A percentile compares a stretch with the other conserved stretches of the same genome.
Evolutionary conservation across 371 early-diverging fungal species (phyloP).

Genomic region (Mycotypha africana): DNA sequence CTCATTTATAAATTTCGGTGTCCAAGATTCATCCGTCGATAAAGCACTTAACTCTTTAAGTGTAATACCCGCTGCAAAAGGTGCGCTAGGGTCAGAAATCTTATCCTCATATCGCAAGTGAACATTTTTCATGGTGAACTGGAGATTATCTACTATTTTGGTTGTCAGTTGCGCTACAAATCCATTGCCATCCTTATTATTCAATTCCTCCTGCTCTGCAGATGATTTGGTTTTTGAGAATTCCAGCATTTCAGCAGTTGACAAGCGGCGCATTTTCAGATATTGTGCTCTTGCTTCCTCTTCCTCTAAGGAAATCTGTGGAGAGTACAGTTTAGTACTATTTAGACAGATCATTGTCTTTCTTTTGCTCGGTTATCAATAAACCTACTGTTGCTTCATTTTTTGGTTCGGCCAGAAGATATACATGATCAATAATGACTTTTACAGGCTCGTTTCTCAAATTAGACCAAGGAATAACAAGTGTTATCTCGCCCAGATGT

Average conservation of each 20-base stretch:
- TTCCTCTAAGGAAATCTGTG: slow-evolving; percentile 52
- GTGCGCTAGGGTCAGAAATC: slow-evolving; percentile 55
- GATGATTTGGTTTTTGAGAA: too few relatives aligned
- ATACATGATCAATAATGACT: slow-evolving; percentile 71
- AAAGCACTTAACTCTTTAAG: slow-evolving; percentile 75
- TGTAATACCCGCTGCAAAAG: slow-evolving; percentile 76
- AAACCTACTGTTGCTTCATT: slow-evolving; percentile 48
- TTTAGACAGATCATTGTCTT: background rate
- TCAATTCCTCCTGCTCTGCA: slow-evolving; percentile 35
- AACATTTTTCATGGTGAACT: slow-evolving; percentile 82
- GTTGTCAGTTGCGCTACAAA: slow-evolving; percentile 66
- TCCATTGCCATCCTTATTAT: slow-evolving; percentile 49
- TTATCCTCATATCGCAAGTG: slow-evolving; percentile 84
- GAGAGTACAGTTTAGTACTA: background rate
- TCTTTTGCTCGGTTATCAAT: too few relatives aligned
- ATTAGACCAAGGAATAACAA: slow-evolving; percentile 87
- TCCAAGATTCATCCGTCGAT: slow-evolving; percentile 76
- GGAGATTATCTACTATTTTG: slow-evolving; percentile 84
- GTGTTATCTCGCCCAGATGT: slow-evolving; percentile 72
- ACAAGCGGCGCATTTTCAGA: slow-evolving; percentile 77
- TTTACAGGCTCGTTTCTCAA: slow-evolving; percentile 81
- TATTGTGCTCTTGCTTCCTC: slow-evolving; percentile 80
- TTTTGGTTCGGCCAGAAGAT: slow-evolving; percentile 69
- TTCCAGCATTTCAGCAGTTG: slow-evolving; percentile 69
- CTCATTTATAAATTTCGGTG: slow-evolving; percentile 62